Evolutionary conservation across 805 yeast species (phyloP).

Genomic region (Dipodascus geniculatus): DNA sequence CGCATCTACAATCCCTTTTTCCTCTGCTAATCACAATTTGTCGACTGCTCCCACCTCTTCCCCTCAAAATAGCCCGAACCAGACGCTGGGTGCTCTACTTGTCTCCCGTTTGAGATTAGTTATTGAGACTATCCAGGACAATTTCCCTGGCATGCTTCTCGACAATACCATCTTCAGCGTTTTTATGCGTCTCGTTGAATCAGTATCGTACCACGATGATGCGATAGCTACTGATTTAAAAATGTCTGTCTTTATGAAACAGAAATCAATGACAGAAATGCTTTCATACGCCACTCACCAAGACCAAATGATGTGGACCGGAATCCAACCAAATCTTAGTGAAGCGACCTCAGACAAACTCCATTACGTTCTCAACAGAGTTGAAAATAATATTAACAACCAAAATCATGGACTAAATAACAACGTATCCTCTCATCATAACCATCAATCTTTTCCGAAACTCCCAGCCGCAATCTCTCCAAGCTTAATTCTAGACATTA

Average conservation of each 20-base stretch:
- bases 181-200: slow-evolving; percentile 41
- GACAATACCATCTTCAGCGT: slow-evolving; percentile 49
- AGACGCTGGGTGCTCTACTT: slow-evolving; percentile 19
- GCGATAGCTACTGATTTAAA: slow-evolving; percentile 43
- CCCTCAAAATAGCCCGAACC: background rate
- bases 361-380: slow-evolving; percentile 12
- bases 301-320: slow-evolving; percentile 15
- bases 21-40: slow-evolving; percentile 10
- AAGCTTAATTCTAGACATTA: slow-evolving; percentile 42
- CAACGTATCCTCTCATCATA: slow-evolving; percentile 10
- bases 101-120: slow-evolving; percentile 42
- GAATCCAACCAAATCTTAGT: slow-evolving; percentile 13
- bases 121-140: slow-evolving; percentile 42
- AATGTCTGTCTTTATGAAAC: slow-evolving; percentile 38
- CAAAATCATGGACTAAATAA: slow-evolving; percentile 16
- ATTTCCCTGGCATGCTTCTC: slow-evolving; percentile 58
- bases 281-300: slow-evolving; percentile 19
- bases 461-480: slow-evolving; percentile 18
- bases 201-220: slow-evolving; percentile 37
- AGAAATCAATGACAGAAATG: slow-evolving; percentile 32
- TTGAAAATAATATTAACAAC: slow-evolving; percentile 8
- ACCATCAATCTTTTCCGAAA: slow-evolving; percentile 14
- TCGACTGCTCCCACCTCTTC: slow-evolving; percentile 2
- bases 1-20: slow-evolving; percentile 23
- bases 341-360: slow-evolving; percentile 16